Evolutionary conservation across 768 basidiomycete genomes (phyloP).

Genomic region (Ramaria sp.): DNA sequence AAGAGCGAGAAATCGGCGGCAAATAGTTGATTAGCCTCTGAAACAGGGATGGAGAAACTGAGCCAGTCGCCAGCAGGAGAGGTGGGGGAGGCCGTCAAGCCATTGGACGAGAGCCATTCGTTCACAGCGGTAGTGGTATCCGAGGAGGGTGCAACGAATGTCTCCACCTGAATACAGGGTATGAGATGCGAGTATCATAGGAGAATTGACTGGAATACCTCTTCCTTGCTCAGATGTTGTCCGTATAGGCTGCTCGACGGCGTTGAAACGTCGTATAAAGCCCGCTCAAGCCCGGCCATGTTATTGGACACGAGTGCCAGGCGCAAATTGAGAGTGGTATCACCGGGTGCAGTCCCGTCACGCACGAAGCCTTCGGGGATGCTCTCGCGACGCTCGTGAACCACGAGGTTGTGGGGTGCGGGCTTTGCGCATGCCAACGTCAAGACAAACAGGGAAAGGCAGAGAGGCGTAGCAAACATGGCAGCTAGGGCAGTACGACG

Average conservation of each 20-base stretch:
- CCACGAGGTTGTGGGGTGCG: background rate
- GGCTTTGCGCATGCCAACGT: background rate
- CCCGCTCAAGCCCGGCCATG: conserved; percentile 28
- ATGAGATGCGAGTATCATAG: background rate
- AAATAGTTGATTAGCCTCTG: conserved; percentile 15
- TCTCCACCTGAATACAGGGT: conserved; percentile 15
- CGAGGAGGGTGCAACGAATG: conserved; percentile 15
- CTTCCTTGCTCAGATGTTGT: conserved; percentile 16
- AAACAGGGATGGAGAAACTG: conserved; percentile 16
- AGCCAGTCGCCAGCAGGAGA: conserved; percentile 21
- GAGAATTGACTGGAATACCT: conserved; percentile 11
- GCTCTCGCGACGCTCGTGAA: conserved; percentile 2
- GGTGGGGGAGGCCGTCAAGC: conserved; percentile 1
- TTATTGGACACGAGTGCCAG: conserved; percentile 40
- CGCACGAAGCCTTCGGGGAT: background rate
- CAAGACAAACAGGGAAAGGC: background rate
- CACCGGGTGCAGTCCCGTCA: conserved; percentile 10
- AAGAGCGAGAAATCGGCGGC: no score
- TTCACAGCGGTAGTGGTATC: conserved; percentile 18
- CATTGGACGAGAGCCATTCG: background rate
- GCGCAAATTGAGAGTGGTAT: conserved; percentile 16
- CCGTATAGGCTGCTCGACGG: conserved; percentile 13
- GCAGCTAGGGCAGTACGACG: background rate
- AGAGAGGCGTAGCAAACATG: background rate
- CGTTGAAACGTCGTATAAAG: conserved; percentile 37